Conservation (phyloP, 1,284 basidiomycete species). For the Apiotrichum laibachii region DNA sequence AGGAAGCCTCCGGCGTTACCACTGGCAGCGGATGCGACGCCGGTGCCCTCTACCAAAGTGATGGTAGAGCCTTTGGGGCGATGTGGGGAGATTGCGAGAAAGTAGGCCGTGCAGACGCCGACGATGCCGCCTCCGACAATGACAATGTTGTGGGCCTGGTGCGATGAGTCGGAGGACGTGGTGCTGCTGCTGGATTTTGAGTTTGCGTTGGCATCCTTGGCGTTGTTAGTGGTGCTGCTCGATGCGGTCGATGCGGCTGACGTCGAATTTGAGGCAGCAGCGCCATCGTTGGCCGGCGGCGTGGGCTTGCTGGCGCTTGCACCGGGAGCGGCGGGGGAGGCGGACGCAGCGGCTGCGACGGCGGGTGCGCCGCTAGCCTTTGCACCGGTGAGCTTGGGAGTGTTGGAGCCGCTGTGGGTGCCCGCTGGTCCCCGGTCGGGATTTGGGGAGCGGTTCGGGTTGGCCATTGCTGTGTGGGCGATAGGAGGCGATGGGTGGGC, state of each 20-base stretch:
- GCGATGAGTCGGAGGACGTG: background rate
- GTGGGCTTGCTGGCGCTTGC: background rate
- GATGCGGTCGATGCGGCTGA: background rate
- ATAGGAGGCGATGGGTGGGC: too few relatives aligned
- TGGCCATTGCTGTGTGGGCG: background rate
- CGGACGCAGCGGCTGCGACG: background rate
- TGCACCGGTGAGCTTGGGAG: background rate
- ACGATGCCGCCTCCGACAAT: constrained; percentile 67
- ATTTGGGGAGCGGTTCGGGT: background rate
- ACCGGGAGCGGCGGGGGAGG: background rate
- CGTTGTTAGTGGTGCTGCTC: too few relatives aligned
- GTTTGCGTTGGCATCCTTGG: too few relatives aligned
- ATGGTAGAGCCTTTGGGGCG: constrained; percentile 53
- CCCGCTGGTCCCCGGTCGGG: background rate
- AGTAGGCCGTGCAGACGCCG: constrained; percentile 71
- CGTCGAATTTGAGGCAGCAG: background rate
- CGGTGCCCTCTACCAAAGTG: constrained; percentile 71
- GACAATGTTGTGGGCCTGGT: constrained; percentile 33
- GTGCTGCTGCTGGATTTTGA: background rate
- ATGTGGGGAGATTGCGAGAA: constrained; percentile 33
- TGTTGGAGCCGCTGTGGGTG: background rate
- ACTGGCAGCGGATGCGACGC: constrained; percentile 62
- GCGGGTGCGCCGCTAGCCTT: background rate
- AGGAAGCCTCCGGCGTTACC: constrained; percentile 93
- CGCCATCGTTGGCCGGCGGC: too few relatives aligned